Evolutionary conservation across 1,284 basidiomycete genomes (phyloP).

Genomic region (Ceratobasidium sp.): DNA sequence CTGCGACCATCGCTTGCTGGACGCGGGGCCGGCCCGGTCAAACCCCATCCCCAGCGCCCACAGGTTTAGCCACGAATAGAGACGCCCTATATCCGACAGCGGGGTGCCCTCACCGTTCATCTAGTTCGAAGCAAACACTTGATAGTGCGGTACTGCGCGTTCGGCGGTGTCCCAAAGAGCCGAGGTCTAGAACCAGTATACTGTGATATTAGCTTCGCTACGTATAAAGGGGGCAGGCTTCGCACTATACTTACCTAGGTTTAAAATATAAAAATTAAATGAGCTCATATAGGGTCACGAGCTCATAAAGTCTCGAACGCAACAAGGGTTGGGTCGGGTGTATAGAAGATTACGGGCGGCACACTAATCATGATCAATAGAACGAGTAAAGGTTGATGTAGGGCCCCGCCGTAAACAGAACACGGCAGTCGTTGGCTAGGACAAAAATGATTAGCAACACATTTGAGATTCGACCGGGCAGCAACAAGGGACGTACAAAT

Average conservation of each 20-base stretch:
- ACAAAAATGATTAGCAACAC: slow-evolving; percentile 6
- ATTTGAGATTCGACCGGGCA: neutral
- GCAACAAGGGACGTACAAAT: slow-evolving; percentile 3
- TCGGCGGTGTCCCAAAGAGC: neutral
- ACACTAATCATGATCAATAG: neutral
- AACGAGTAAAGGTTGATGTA: neutral
- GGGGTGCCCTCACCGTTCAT: neutral
- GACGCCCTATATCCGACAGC: neutral
- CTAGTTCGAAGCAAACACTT: neutral
- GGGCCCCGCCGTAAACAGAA: neutral
- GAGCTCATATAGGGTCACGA: neutral
- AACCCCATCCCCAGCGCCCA: neutral
- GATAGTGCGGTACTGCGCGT: neutral
- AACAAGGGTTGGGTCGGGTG: neutral
- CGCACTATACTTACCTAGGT: neutral
- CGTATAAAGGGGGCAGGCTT: neutral
- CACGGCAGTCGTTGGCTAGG: neutral
- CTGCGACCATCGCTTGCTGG: neutral
- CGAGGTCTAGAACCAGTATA: neutral
- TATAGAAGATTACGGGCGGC: neutral
- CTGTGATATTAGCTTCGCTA: neutral
- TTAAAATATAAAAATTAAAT: neutral
- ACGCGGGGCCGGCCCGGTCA: neutral
- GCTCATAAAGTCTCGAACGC: neutral
- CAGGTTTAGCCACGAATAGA: neutral